These are phyloP conservation scores for Scheffersomyces segobiensis DNA, from an alignment of 1,139 yeast genomes.

Conservation along the genomic window DNA sequence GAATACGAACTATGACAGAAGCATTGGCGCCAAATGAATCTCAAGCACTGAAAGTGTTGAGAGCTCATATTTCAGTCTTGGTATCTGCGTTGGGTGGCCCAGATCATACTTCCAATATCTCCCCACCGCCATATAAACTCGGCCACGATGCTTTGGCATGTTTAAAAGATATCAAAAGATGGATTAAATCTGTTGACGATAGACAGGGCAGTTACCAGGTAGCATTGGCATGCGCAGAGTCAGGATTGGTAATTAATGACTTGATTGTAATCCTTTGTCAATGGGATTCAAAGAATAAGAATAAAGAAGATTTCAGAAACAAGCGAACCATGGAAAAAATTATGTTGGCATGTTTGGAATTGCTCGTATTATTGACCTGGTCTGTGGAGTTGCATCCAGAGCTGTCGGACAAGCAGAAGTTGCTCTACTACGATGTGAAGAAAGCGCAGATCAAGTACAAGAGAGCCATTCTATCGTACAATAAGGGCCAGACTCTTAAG, in stretches of 20 bases:
- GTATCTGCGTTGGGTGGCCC: slow-evolving; percentile 84
- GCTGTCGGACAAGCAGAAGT: slow-evolving; percentile 55
- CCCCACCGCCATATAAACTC: slow-evolving; percentile 61
- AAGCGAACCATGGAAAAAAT: slow-evolving; percentile 54
- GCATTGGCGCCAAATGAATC: slow-evolving; percentile 37
- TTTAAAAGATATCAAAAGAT: slow-evolving; percentile 79
- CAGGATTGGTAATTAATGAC: slow-evolving; percentile 73
- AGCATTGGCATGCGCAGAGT: slow-evolving; percentile 84
- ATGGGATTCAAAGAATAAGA: slow-evolving; percentile 55
- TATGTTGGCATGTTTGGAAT: slow-evolving; percentile 71
- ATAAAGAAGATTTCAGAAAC: slow-evolving; percentile 27
- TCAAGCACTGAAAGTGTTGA: slow-evolving; percentile 47
- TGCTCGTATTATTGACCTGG: slow-evolving; percentile 85
- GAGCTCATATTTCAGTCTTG: slow-evolving; percentile 68
- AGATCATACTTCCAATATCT: slow-evolving; percentile 51
- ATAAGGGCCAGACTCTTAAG: slow-evolving; percentile 62
- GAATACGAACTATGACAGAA: slow-evolving; percentile 30
- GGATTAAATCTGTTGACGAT: slow-evolving; percentile 87
- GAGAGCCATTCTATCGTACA: slow-evolving; percentile 58
- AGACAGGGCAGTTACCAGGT: slow-evolving; percentile 69
- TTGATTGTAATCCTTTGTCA: slow-evolving; percentile 71
- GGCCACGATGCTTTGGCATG: slow-evolving; percentile 94
- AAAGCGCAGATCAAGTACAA: slow-evolving; percentile 74
- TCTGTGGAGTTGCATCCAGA: slow-evolving; percentile 57
- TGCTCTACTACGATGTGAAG: slow-evolving; percentile 59